Percentiles rank a stretch among this genome's conserved stretches.
Evolutionary conservation across 78 protist species (phyloP).

Genomic region (Pigoraptor vietnamica): DNA sequence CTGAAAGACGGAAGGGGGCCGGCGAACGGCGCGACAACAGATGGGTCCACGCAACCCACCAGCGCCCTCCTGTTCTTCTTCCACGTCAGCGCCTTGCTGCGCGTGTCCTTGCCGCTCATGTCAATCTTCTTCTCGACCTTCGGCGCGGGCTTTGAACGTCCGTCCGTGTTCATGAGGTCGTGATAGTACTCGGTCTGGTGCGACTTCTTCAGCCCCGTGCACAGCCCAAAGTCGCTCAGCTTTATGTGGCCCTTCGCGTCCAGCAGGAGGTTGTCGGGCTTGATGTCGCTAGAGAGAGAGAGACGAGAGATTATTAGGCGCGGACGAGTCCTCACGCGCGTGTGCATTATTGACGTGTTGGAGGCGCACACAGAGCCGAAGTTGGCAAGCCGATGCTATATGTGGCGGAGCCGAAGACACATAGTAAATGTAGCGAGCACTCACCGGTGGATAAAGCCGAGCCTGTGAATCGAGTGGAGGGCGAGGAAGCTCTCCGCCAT

Average conservation of each 20-base stretch:
- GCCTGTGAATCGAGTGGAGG: slow-evolving; percentile 60
- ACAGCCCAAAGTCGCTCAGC: slow-evolving; percentile 52
- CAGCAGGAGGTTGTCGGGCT: slow-evolving; percentile 19
- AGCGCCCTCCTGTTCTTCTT: slow-evolving; percentile 32
- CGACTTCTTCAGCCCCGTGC: slow-evolving; percentile 17
- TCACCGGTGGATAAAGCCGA: slow-evolving; percentile 65
- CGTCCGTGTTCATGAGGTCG: not conserved
- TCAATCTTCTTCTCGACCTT: not conserved
- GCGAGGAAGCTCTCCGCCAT: slow-evolving; percentile 75
- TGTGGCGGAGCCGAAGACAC: not conserved
- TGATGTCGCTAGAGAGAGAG: slow-evolving; percentile 87
- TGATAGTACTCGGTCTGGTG: not conserved
- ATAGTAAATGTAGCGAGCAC: not conserved
- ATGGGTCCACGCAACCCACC: not conserved
- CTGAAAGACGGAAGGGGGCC: too few species aligned
- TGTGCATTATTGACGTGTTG: too few species aligned
- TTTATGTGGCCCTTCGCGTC: slow-evolving; percentile 33
- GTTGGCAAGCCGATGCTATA: not conserved
- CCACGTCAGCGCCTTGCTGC: slow-evolving; percentile 35
- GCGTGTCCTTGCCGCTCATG: not conserved
- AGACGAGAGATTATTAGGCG: too few species aligned
- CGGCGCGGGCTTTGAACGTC: not conserved
- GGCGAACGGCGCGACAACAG: not conserved
- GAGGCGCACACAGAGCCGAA: not conserved
- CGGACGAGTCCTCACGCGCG: too few species aligned